These are phyloP conservation scores for Naganishia kalamii DNA, from an alignment of 768 basidiomycete species.

Conservation along the genomic window DNA sequence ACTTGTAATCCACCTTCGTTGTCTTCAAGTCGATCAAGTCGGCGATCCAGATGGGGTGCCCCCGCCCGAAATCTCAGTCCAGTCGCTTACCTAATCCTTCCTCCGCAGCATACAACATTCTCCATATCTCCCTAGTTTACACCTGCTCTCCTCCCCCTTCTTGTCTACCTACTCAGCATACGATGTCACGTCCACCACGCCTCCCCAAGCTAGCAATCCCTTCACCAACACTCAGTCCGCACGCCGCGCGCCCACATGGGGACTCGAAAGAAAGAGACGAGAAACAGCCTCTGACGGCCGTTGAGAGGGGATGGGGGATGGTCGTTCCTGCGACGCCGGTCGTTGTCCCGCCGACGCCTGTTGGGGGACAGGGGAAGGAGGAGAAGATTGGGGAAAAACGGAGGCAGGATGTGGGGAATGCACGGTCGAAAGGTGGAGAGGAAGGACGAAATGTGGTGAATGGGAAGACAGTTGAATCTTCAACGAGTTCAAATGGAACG, in stretches of 20 bases:
- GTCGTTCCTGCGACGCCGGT: neutral
- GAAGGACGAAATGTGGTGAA: too few relatives aligned
- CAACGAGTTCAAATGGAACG: too few relatives aligned
- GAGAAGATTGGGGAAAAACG: slow-evolving; percentile 83
- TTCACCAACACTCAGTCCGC: neutral
- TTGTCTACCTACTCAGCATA: neutral
- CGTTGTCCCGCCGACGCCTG: neutral
- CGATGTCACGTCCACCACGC: neutral
- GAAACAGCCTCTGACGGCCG: neutral
- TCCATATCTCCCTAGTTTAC: too few relatives aligned
- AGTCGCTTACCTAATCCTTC: too few relatives aligned
- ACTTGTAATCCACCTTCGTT: too few relatives aligned
- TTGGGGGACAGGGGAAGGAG: slow-evolving; percentile 63
- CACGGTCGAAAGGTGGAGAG: slow-evolving; percentile 49
- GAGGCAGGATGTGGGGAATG: slow-evolving; percentile 66
- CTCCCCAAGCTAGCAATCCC: neutral
- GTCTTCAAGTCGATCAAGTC: too few relatives aligned
- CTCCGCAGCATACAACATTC: too few relatives aligned
- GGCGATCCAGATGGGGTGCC: too few relatives aligned
- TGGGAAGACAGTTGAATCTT: too few relatives aligned
- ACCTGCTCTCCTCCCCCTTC: too few relatives aligned
- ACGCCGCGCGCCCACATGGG: neutral
- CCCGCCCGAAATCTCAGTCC: too few relatives aligned
- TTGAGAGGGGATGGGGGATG: neutral
- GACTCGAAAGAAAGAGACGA: neutral